phyloP scores from a whole-genome alignment of 108 stramenopile species.

The Craspedostauros australis region DNA sequence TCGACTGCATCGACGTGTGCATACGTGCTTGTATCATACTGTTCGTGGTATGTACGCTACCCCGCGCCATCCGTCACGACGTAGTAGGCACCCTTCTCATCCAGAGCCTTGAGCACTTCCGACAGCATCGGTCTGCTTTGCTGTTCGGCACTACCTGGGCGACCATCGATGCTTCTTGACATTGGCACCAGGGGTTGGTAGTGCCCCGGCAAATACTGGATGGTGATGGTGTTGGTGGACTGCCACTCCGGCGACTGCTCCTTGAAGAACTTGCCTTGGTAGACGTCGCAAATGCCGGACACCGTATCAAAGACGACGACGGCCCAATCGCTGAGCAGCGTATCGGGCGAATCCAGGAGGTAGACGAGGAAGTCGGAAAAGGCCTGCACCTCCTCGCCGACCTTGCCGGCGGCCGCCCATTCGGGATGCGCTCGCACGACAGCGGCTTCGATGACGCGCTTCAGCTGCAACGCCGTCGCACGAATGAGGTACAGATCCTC shows the following conservation, averaged over 20 bases:
- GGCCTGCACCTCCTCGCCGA: constrained; percentile 58
- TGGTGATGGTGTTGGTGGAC: constrained; percentile 45
- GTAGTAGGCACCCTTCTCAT: constrained; percentile 42
- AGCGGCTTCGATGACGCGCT: constrained; percentile 51
- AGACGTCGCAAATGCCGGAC: constrained; percentile 54
- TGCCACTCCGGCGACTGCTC: constrained; percentile 8
- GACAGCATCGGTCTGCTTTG: constrained; percentile 32
- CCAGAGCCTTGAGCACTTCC: constrained; percentile 31
- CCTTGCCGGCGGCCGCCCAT: constrained; percentile 49
- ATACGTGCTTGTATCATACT: too few species aligned
- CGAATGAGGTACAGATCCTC: constrained; percentile 15
- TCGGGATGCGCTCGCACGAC: constrained; percentile 56
- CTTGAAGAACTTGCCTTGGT: constrained; percentile 42
- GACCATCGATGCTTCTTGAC: too few species aligned
- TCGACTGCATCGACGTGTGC: too few species aligned
- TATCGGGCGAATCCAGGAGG: constrained; percentile 34
- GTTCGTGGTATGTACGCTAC: too few species aligned
- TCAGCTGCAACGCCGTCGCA: constrained; percentile 43
- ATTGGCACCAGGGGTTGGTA: constrained; percentile 42
- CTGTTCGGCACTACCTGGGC: too few species aligned
- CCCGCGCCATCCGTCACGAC: constrained; percentile 62
- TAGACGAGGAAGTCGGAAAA: constrained; percentile 66
- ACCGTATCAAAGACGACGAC: constrained; percentile 48
- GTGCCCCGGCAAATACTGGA: constrained; percentile 50
- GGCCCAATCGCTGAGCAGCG: constrained; percentile 53